phyloP scores from a whole-genome alignment of 768 basidiomycete genomes.

The Lactarius evosmus region DNA sequence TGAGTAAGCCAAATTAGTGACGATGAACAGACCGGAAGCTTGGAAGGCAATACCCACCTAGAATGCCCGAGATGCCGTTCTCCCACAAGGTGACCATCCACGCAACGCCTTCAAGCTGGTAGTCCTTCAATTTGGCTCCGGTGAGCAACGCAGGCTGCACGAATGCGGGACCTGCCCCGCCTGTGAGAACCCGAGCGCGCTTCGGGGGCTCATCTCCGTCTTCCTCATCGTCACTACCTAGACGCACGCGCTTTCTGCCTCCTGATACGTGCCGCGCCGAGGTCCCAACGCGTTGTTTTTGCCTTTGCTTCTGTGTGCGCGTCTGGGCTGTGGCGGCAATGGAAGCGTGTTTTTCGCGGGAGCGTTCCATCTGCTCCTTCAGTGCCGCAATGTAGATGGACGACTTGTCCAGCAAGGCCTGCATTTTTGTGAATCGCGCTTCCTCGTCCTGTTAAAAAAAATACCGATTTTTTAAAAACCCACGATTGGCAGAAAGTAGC shows the following conservation, averaged over 20 bases:
- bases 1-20: conserved; percentile 32
- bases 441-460: conserved; percentile 43
- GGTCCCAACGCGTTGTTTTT: not conserved
- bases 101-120: conserved; percentile 91
- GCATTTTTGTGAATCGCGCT: conserved; percentile 50
- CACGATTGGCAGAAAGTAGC: not conserved
- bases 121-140: conserved; percentile 81
- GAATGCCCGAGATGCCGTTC: conserved; percentile 79
- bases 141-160: conserved; percentile 78
- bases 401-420: conserved; percentile 71
- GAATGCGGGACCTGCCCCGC: conserved; percentile 36
- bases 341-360: conserved; percentile 19
- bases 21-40: not conserved
- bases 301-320: conserved; percentile 25
- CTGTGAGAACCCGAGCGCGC: conserved; percentile 27
- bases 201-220: conserved; percentile 27
- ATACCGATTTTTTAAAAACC: not conserved
- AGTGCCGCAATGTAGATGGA: conserved; percentile 70
- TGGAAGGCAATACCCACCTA: conserved; percentile 47
- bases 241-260: conserved; percentile 22
- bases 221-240: conserved; percentile 25
- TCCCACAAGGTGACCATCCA: conserved; percentile 91
- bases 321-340: conserved; percentile 19
- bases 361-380: conserved; percentile 65
- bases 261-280: not conserved